Conservation (phyloP, 2,329 filamentous ascomycete genomes). For the Tolypocladium guangdongense region DNA sequence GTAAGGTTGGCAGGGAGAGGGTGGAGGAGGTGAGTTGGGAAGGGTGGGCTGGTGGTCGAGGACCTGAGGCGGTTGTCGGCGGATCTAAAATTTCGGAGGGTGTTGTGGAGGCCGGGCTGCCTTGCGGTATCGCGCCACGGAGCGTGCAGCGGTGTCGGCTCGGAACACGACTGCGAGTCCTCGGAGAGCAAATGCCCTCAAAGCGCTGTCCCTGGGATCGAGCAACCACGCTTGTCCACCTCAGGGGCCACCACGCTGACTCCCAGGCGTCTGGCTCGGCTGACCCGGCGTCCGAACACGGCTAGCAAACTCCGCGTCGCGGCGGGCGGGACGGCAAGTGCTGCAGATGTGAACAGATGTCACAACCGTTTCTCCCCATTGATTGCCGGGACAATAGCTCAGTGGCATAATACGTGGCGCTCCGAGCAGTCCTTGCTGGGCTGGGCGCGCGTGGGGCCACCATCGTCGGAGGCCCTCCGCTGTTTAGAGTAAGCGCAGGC, state of each 20-base stretch:
- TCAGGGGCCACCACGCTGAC: not conserved
- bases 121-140: not conserved
- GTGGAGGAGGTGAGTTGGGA: not conserved
- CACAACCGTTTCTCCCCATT: not conserved
- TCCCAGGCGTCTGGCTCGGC: not conserved
- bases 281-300: not conserved
- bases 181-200: not conserved
- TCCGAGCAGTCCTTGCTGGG: no score
- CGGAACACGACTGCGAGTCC: not conserved
- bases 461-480: not conserved
- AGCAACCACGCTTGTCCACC: not conserved
- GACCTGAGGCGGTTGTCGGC: not conserved
- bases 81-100: not conserved
- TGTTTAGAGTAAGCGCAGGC: not conserved
- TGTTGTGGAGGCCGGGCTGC: not conserved
- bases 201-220: not conserved
- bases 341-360: no score
- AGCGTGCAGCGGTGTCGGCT: not conserved
- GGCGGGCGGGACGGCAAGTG: no score
- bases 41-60: not conserved
- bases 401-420: not conserved
- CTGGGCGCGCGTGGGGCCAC: not conserved
- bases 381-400: not conserved
- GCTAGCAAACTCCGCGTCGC: not conserved
- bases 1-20: not conserved